These are phyloP conservation scores for Arachis hypogaea DNA, from an alignment of 306 rosid genomes.

Conservation along the genomic window DNA sequence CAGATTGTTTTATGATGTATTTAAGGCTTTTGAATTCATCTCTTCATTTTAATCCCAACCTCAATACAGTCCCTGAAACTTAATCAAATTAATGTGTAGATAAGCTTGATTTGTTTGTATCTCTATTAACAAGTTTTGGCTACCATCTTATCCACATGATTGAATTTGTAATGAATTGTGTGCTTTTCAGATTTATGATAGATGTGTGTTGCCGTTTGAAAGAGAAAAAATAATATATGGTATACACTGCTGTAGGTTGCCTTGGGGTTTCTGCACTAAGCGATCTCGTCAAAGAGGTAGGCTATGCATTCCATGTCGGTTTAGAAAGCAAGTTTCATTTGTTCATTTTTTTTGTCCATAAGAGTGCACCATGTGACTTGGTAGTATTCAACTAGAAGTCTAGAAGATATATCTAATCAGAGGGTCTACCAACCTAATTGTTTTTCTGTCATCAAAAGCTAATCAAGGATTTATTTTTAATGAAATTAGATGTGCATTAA, in stretches of 20 bases:
- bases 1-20: too few species aligned
- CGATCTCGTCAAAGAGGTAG: conserved; percentile 68
- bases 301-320: not conserved
- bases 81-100: not conserved
- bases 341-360: too few species aligned
- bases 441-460: too few species aligned
- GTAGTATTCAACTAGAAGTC: too few species aligned
- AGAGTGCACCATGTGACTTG: too few species aligned
- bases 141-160: not conserved
- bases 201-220: conserved; percentile 56
- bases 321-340: too few species aligned
- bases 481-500: too few species aligned
- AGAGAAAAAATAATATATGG: conserved; percentile 70
- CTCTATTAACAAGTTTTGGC: not conserved
- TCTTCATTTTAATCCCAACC: not conserved
- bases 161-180: conserved; percentile 29
- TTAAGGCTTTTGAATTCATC: too few species aligned
- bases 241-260: conserved; percentile 75
- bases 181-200: conserved; percentile 51
- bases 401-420: too few species aligned
- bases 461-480: too few species aligned
- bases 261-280: conserved; percentile 65
- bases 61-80: not conserved
- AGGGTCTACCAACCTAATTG: too few species aligned
- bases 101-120: not conserved